phyloP scores from a whole-genome alignment of 768 basidiomycete species.

The Leccinum imitatum region DNA sequence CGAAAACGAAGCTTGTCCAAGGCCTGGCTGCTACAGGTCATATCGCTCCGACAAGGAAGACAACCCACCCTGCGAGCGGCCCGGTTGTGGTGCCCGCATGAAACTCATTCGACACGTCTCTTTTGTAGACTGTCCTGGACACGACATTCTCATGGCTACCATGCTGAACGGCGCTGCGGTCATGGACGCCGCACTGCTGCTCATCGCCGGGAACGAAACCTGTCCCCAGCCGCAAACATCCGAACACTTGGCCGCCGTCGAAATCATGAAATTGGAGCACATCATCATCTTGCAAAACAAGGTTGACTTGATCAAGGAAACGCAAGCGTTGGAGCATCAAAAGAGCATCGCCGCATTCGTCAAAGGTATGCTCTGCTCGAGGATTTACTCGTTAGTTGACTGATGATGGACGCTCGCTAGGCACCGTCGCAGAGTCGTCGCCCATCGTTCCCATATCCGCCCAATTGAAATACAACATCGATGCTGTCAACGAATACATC shows the following conservation, averaged over 20 bases:
- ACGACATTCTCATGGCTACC: conserved; percentile 98
- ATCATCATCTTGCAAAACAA: conserved; percentile 99
- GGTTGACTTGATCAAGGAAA: conserved; percentile 96
- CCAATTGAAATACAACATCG: conserved; percentile 98
- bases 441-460: conserved; percentile 99
- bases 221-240: conserved; percentile 99
- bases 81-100: conserved; percentile 89
- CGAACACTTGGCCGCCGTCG: conserved; percentile 97
- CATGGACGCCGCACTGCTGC: conserved; percentile 97
- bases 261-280: conserved; percentile 98
- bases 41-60: conserved; percentile 95
- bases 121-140: conserved; percentile 96
- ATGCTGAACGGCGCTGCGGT: conserved; percentile 99
- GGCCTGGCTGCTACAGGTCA: conserved; percentile 59
- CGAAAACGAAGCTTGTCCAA: conserved; percentile 87
- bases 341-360: conserved; percentile 96
- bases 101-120: conserved; percentile 81
- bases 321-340: conserved; percentile 92
- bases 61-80: conserved; percentile 88
- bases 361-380: conserved; percentile 57
- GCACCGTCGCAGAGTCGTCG: conserved; percentile 94
- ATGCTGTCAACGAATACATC: conserved; percentile 98
- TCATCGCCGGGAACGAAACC: conserved; percentile 97
- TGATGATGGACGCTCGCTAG: conserved; percentile 39
- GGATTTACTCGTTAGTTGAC: not conserved